Base-by-base conservation (phyloP, 2,329 filamentous ascomycete species). In the Claviceps paspali region DNA sequence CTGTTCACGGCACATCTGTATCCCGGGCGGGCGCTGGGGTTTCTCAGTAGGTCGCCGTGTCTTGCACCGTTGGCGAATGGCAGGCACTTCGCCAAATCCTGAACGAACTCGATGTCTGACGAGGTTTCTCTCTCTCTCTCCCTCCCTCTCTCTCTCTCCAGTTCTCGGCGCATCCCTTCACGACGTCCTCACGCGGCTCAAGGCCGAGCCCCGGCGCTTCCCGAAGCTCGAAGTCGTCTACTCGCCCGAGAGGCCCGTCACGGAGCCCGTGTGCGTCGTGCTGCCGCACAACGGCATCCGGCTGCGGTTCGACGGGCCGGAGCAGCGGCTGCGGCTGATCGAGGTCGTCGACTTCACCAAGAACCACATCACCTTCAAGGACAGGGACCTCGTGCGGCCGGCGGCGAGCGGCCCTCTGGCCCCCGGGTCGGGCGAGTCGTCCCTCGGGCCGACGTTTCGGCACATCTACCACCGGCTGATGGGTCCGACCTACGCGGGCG, bases 401-500 rank as follows among this genome's bases (percentile, higher is more conserved):
- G 52, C 62, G 31, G 15, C 28, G 11, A 63, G 58, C 41, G 55
- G 54, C 28, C 50, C 59, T 8, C n/a, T n/a, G n/a, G n/a, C n/a
- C n/a, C n/a, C n/a, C n/a, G n/a, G n/a, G n/a, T n/a, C n/a, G n/a
- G n/a, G n/a, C n/a, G 55, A 56, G 33, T 51, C 54, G 0, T 46
- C 56, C 2, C 42, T 45, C 1, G 84, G 84, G 0, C 87, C 86
- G 4, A 80, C 73, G 12, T 94, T 94, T 55, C 73, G 80, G 41
- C 84, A 92, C 56, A 79, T 98, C 46, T 98, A 96, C 55, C 85
- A 93, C 50, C 78, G 83, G 37, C 67, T 95, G n/a, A 78, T 98
- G 44, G 91, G 91, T 0, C 87, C 87, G 14, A 92, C 88, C 0
- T 96, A 93, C 54, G 82, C 82, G 1, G 91, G 91, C 44, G 91